Percentiles rank a stretch among this genome's conserved stretches.
phyloP scores from a whole-genome alignment of 352 stramenopile genomes.

The Phytophthora idaei region DNA sequence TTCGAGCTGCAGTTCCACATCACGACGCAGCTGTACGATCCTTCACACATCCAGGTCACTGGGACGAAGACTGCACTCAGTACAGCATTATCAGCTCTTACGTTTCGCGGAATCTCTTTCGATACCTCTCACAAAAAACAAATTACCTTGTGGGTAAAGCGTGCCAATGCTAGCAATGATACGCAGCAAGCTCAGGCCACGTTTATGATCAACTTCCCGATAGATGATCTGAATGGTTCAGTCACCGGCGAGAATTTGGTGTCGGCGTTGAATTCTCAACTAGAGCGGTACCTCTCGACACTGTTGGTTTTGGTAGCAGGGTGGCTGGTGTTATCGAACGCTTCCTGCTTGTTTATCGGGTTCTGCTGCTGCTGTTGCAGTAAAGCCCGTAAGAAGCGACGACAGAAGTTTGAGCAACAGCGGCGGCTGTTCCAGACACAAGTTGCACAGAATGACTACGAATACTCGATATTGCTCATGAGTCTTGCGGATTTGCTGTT shows the following conservation, averaged over 20 bases:
- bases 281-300: slow-evolving; percentile 46
- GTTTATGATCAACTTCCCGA: slow-evolving; percentile 41
- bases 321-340: slow-evolving; percentile 57
- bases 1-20: slow-evolving; percentile 34
- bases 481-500: slow-evolving; percentile 51
- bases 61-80: slow-evolving; percentile 47
- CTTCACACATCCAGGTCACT: slow-evolving; percentile 48
- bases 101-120: slow-evolving; percentile 37
- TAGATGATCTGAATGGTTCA: slow-evolving; percentile 6
- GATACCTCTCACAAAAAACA: slow-evolving; percentile 25
- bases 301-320: slow-evolving; percentile 31
- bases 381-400: slow-evolving; percentile 43
- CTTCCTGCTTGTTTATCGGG: slow-evolving; percentile 47
- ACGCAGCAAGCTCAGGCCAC: slow-evolving; percentile 15
- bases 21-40: slow-evolving; percentile 45
- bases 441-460: slow-evolving; percentile 71
- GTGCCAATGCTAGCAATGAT: slow-evolving; percentile 17
- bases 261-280: slow-evolving; percentile 27
- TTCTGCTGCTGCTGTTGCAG: slow-evolving; percentile 68
- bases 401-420: slow-evolving; percentile 46
- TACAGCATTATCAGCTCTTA: slow-evolving; percentile 40
- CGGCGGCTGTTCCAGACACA: slow-evolving; percentile 45
- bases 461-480: slow-evolving; percentile 72
- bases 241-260: slow-evolving; percentile 21
- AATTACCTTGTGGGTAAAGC: slow-evolving; percentile 57